Evolutionary conservation across 768 basidiomycete species (phyloP).

Genomic region (Pleurotus ostreatus): DNA sequence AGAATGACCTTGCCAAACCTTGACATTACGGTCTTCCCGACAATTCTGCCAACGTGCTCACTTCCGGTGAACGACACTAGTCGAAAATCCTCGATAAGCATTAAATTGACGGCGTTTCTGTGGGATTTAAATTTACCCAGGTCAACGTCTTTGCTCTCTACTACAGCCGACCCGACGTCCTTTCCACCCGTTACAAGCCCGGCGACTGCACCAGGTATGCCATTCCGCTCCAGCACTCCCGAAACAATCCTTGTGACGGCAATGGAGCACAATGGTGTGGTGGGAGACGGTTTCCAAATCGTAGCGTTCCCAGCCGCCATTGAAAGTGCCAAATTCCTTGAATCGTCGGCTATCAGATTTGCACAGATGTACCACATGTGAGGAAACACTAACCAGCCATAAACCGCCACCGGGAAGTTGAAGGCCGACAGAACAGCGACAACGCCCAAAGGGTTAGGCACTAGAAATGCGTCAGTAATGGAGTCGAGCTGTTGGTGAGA

Average conservation of each 20-base stretch:
- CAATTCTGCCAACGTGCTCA: slow-evolving; percentile 79
- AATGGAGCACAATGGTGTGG: slow-evolving; percentile 85
- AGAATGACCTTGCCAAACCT: slow-evolving; percentile 88
- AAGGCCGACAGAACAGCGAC: slow-evolving; percentile 83
- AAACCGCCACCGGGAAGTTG: slow-evolving; percentile 95
- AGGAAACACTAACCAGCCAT: slow-evolving; percentile 63
- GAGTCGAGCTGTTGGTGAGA: slow-evolving; percentile 10
- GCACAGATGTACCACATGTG: slow-evolving; percentile 1
- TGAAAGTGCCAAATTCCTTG: slow-evolving; percentile 87
- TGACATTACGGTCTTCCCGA: slow-evolving; percentile 84
- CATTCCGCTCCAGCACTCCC: slow-evolving; percentile 75
- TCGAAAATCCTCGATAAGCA: background rate
- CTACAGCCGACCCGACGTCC: slow-evolving; percentile 75
- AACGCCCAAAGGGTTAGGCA: slow-evolving; percentile 83
- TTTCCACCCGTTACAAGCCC: slow-evolving; percentile 81
- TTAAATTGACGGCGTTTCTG: slow-evolving; percentile 8
- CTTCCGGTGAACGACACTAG: slow-evolving; percentile 95
- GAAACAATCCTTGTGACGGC: slow-evolving; percentile 86
- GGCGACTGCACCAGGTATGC: slow-evolving; percentile 80
- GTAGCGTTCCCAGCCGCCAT: slow-evolving; percentile 90
- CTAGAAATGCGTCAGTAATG: slow-evolving; percentile 36
- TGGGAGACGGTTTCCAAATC: slow-evolving; percentile 92
- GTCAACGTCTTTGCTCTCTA: slow-evolving; percentile 69
- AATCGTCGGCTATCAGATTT: slow-evolving; percentile 10
- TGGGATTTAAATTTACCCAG: slow-evolving; percentile 56